phyloP scores from a whole-genome alignment of 1,284 basidiomycete species.

The Coniophora puteana region DNA sequence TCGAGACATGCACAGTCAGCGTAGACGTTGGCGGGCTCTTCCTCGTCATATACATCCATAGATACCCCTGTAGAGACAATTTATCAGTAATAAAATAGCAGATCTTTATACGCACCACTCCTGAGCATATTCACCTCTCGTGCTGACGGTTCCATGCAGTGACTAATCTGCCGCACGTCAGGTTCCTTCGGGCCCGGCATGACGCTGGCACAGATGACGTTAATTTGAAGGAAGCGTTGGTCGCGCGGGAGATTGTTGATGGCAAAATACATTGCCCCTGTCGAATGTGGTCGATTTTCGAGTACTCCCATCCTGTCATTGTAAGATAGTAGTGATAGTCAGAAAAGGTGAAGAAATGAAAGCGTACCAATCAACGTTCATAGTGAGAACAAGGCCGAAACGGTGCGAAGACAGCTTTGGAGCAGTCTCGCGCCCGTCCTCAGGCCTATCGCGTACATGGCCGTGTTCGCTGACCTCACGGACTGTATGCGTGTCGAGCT shows the following conservation, averaged over 20 bases:
- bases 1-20: too few relatives aligned
- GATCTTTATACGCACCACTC: slow-evolving; percentile 10
- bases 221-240: slow-evolving; percentile 13
- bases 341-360: too few relatives aligned
- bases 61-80: too few relatives aligned
- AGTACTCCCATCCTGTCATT: too few relatives aligned
- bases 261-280: slow-evolving; percentile 1
- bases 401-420: slow-evolving; percentile 12
- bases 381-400: slow-evolving; percentile 21
- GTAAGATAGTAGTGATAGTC: too few relatives aligned
- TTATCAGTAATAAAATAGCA: too few relatives aligned
- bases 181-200: slow-evolving; percentile 22
- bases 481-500: slow-evolving; percentile 6
- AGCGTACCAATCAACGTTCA: slow-evolving; percentile 29
- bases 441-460: slow-evolving; percentile 13
- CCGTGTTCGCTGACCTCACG: slow-evolving; percentile 13
- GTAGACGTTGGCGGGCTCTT: too few relatives aligned
- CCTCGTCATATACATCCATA: too few relatives aligned
- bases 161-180: slow-evolving; percentile 12
- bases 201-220: slow-evolving; percentile 17
- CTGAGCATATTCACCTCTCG: slow-evolving; percentile 11
- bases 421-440: background rate
- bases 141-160: slow-evolving; percentile 13
- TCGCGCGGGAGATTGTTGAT: slow-evolving; percentile 3
- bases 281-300: slow-evolving; percentile 3